Evolutionary conservation across 768 basidiomycete species (phyloP), one percentile per base, ranked within the genome.

Genomic region (Boletus rufocinnamomeus): DNA sequence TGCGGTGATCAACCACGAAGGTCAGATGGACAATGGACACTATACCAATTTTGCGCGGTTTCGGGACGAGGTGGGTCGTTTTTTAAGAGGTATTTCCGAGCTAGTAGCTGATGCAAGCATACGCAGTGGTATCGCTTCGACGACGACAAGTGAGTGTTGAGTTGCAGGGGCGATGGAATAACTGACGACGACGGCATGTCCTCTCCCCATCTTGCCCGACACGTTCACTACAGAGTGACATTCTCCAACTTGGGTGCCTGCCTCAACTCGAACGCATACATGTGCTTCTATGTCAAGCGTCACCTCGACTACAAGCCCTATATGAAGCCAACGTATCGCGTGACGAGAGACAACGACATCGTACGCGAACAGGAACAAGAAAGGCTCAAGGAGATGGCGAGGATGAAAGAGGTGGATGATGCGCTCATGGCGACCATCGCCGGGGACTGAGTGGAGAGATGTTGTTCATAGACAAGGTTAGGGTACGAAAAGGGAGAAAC

Each of bases 211-310:
- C 21, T n/a, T 48, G 23, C 52, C 34, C 32, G 54, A 37, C 41
- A 45, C 52, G 50, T 21, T 41, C 32, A 6, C 13, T 41, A 25
- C 66, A 89, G 88, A 73, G 92, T 95, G 11, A 86, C 86, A 1
- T 82, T 80, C 23, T 84, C 93, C 13, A 87, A 79, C 27, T 79
- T 95, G 23, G 79, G 81, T 9, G 81, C 82, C 1, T 89, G 88
- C 54, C 79, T 95, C 43, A 76, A 72, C 50, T 92, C 93, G 21
- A 80, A 84, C 50, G 88, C 92, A 6, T 96, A 96, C 72, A 95
- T 96, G 94, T 92, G 93, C 61, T 95, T 95, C 76, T 97, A 96
- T 69, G 91, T 93, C 60, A 95, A 95, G 72, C 85, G 91, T 13
- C 84, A 91, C 60, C 77, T 95, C 47, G 91, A 95, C 61, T 95